Percentiles rank a stretch among this genome's conserved stretches.
Evolutionary conservation across 108 stramenopile genomes (phyloP).

Genomic region (Nitzschia sp.): DNA sequence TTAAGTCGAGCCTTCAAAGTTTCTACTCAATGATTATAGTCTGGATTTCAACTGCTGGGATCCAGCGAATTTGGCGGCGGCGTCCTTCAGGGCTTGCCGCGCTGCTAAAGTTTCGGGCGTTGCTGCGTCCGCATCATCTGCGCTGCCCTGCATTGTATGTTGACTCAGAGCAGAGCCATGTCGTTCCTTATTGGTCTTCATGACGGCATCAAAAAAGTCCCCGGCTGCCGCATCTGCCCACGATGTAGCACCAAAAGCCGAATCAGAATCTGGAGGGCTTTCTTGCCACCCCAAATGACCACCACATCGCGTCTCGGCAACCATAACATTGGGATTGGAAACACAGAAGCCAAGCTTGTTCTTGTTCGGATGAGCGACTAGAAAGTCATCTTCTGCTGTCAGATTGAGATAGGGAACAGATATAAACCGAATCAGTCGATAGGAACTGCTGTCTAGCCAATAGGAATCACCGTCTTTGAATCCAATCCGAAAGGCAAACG

Average conservation of each 20-base stretch:
- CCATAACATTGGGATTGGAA: slow-evolving; percentile 80
- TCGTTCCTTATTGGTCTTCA: slow-evolving; percentile 30
- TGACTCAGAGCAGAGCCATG: slow-evolving; percentile 4
- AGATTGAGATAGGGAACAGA: slow-evolving; percentile 76
- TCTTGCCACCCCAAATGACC: slow-evolving; percentile 91
- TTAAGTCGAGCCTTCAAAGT: too few species aligned
- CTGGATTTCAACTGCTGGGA: not conserved
- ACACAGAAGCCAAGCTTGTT: slow-evolving; percentile 61
- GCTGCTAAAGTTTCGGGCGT: not conserved
- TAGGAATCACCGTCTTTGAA: slow-evolving; percentile 66
- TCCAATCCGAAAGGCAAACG: slow-evolving; percentile 63
- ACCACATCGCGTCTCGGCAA: slow-evolving; percentile 82
- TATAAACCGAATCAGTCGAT: slow-evolving; percentile 63
- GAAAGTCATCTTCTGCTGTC: slow-evolving; percentile 79
- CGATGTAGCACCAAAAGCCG: slow-evolving; percentile 49
- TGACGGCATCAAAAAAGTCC: slow-evolving; percentile 81
- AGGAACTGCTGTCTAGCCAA: slow-evolving; percentile 73
- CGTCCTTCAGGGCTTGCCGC: not conserved
- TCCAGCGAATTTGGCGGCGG: not conserved
- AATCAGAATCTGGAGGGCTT: slow-evolving; percentile 43
- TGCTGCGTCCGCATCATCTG: not conserved
- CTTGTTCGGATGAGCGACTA: slow-evolving; percentile 56
- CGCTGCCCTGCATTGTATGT: slow-evolving; percentile 2
- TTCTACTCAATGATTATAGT: too few species aligned
- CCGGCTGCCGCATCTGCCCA: slow-evolving; percentile 83